Conservation (phyloP, 129 eudicot species). For the Rutidosis leptorrhynchoides region DNA sequence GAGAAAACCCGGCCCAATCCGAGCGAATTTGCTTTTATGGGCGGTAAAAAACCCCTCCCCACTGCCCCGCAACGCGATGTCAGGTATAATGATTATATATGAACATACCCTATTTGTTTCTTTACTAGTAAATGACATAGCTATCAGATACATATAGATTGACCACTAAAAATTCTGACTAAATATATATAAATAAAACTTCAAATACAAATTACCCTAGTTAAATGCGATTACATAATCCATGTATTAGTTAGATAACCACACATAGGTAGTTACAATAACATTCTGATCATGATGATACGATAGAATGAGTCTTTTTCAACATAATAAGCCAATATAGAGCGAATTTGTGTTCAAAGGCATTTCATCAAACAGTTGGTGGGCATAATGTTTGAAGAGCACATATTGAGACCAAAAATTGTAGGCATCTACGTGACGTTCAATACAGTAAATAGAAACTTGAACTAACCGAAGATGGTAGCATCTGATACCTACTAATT, state of each 20-base stretch:
- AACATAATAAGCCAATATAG: not conserved
- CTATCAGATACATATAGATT: not conserved
- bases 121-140: not conserved
- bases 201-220: not conserved
- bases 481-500: not conserved
- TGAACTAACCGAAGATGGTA: not conserved
- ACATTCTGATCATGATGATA: not conserved
- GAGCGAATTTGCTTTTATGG: too few relatives aligned
- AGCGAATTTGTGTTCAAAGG: not conserved
- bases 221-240: not conserved
- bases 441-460: not conserved
- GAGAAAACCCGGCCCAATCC: too few relatives aligned
- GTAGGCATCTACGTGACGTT: not conserved
- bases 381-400: slow-evolving; percentile 8
- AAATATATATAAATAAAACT: too few relatives aligned
- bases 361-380: slow-evolving; percentile 35
- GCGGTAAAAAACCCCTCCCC: too few relatives aligned
- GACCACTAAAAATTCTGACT: not conserved
- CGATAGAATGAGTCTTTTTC: not conserved
- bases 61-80: too few relatives aligned
- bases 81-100: not conserved
- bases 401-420: not conserved
- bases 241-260: slow-evolving; percentile 1
- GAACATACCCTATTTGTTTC: slow-evolving; percentile 2
- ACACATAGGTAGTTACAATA: slow-evolving; percentile 3